Evolutionary conservation across 768 basidiomycete species (phyloP), one percentile per base, ranked within the genome.

Genomic region (Sporobolomyces roseus): DNA sequence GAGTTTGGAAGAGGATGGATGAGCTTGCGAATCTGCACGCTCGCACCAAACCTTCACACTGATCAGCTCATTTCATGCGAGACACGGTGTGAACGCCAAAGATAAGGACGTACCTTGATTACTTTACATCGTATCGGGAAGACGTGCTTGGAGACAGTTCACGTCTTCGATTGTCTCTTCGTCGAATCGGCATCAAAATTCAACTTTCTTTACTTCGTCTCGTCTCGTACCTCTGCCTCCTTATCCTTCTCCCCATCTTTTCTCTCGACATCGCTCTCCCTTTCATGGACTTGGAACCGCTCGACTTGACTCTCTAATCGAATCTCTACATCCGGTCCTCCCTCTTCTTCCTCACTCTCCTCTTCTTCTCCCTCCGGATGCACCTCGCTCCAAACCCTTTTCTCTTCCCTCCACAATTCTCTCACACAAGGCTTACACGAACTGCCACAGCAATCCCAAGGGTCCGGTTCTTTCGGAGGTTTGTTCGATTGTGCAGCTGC

Each of bases 321-420:
- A 35, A 65, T 56, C 54, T 65, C 63, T 30, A 65, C 23, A 23
- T 12, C 1, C 27, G 54, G 70, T 21, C 67, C 52, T 19, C 23
- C 41, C 19, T 48, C 45, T 7, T 30, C 29, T 38, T 33, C 14
- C 33, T 32, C 45, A 10, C 32, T 32, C 8, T 16, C 29, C 10
- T 48, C 49, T 54, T 49, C 58, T 19, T 48, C 45, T 2, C 80
- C 79, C 5, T 46, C 50, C 0, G 50, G 61, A 33, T 62, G 55
- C 0, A 49, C 49, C 10, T 65, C 64, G 1, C 29, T 56, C 64
- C 64, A 65, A 14, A 65, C 64, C 41, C 33, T 41, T 9, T n/a
- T 32, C 49, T 65, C 64, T 33, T 59, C 58, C 38, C 50, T 21
- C 36, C 49, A 59, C 30, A 63, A 7, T 32, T 63, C 61, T 10